A percentile compares a stretch with the other conserved stretches of the same genome.
These are phyloP conservation scores for Paramecium pentaurelia DNA, from an alignment of 73 alveolate species.

Conservation along the genomic window DNA sequence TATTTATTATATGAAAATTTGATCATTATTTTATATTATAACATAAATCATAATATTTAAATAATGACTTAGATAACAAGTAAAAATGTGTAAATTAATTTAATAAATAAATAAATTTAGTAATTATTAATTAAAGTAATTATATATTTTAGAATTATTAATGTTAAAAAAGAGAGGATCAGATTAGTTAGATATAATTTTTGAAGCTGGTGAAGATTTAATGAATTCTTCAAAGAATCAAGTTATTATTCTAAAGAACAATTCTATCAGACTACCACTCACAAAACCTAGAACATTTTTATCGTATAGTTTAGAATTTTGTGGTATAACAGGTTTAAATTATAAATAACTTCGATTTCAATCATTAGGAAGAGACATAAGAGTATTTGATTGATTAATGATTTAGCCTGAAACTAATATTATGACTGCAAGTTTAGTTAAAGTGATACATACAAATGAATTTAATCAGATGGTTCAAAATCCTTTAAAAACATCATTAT, in stretches of 20 bases:
- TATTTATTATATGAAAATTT: no score
- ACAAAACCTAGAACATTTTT: conserved; percentile 50
- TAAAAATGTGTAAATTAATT: background rate
- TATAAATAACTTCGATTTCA: conserved; percentile 26
- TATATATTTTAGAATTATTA: background rate
- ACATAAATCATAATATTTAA: background rate
- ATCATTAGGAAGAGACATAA: conserved; percentile 37
- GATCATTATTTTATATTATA: no score
- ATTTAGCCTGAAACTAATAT: conserved; percentile 42
- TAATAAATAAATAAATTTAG: background rate
- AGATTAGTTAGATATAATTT: conserved; percentile 31
- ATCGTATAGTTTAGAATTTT: conserved; percentile 57
- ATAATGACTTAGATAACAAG: background rate
- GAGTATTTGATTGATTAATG: background rate
- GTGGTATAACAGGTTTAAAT: conserved; percentile 61
- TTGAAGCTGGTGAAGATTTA: conserved; percentile 66
- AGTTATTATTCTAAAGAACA: conserved; percentile 45
- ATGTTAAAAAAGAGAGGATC: conserved; percentile 24
- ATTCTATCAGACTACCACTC: conserved; percentile 48
- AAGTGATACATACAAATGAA: conserved; percentile 52
- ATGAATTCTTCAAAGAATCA: conserved; percentile 17
- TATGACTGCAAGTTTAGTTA: conserved; percentile 54
- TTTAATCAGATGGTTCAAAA: conserved; percentile 31
- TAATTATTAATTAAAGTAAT: background rate
- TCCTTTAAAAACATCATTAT: conserved; percentile 52